phyloP scores from a whole-genome alignment of 768 basidiomycete genomes.

The Boletus subparvulus region DNA sequence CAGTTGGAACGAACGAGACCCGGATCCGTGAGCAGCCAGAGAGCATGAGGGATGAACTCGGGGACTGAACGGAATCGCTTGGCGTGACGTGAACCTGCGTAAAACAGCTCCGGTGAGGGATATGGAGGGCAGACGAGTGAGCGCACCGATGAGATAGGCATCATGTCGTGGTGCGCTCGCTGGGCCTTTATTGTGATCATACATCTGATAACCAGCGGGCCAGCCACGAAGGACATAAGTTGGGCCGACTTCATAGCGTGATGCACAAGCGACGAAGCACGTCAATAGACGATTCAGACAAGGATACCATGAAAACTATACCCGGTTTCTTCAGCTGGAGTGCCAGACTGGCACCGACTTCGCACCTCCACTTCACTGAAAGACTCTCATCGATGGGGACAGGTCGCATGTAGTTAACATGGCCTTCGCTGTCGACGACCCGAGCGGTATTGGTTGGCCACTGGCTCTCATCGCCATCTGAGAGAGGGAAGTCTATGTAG shows the following conservation, averaged over 20 bases:
- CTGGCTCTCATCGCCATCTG: constrained; percentile 53
- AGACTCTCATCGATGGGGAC: constrained; percentile 51
- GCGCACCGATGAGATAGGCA: constrained; percentile 71
- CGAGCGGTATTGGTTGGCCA: constrained; percentile 62
- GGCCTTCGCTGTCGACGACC: constrained; percentile 55
- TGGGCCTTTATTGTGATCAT: constrained; percentile 71
- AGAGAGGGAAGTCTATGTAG: constrained; percentile 57
- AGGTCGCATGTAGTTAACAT: constrained; percentile 70
- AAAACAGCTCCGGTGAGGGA: background rate
- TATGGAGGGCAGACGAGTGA: background rate
- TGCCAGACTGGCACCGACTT: constrained; percentile 43
- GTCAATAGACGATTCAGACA: background rate
- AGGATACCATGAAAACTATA: constrained; percentile 29
- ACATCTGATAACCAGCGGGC: constrained; percentile 70
- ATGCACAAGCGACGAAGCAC: background rate
- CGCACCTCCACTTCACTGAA: constrained; percentile 57
- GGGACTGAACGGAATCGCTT: constrained; percentile 75
- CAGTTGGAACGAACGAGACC: constrained; percentile 51
- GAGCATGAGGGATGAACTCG: constrained; percentile 82
- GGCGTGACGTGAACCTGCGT: constrained; percentile 41
- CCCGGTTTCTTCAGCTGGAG: constrained; percentile 48
- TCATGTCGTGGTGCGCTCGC: constrained; percentile 60
- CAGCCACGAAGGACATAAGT: constrained; percentile 62
- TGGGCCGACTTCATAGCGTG: constrained; percentile 32
- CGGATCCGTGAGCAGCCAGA: constrained; percentile 68